Evolutionary conservation across 768 basidiomycete genomes (phyloP).

Genomic region (Cantharellus cinnabarinus): DNA sequence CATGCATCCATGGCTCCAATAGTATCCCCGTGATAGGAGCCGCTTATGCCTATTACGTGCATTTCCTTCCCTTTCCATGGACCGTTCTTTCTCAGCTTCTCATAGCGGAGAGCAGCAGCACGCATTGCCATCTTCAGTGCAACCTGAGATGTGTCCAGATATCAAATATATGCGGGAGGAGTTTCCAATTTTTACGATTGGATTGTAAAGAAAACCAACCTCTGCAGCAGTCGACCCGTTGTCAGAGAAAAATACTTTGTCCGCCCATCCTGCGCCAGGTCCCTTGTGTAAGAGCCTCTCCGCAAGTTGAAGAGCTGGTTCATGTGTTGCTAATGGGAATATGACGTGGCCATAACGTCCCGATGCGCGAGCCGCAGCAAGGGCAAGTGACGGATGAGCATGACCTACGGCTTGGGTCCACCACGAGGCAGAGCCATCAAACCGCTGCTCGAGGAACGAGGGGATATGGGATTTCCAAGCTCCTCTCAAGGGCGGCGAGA

Average conservation of each 20-base stretch:
- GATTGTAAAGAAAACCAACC: slow-evolving; percentile 19
- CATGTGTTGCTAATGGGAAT: slow-evolving; percentile 75
- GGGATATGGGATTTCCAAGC: slow-evolving; percentile 4
- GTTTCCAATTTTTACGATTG: not conserved
- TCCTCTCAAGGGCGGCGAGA: slow-evolving; percentile 16
- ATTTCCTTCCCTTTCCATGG: slow-evolving; percentile 24
- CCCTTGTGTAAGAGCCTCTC: slow-evolving; percentile 55
- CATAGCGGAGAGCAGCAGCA: slow-evolving; percentile 28
- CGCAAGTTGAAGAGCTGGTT: slow-evolving; percentile 66
- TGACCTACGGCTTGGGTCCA: slow-evolving; percentile 94
- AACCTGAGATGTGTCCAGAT: not conserved
- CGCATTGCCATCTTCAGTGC: slow-evolving; percentile 92
- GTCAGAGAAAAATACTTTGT: slow-evolving; percentile 80
- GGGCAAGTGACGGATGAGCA: slow-evolving; percentile 46
- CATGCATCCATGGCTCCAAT: slow-evolving; percentile 95
- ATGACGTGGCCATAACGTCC: slow-evolving; percentile 96
- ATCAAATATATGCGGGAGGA: not conserved
- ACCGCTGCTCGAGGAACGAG: slow-evolving; percentile 35
- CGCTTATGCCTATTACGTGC: slow-evolving; percentile 69
- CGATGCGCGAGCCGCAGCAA: slow-evolving; percentile 75
- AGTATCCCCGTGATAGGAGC: slow-evolving; percentile 95
- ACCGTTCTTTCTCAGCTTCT: not conserved
- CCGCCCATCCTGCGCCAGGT: slow-evolving; percentile 81
- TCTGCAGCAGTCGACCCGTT: slow-evolving; percentile 95
- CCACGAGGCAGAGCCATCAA: slow-evolving; percentile 93